phyloP scores from a whole-genome alignment of 2,329 filamentous ascomycete species.

The Xylariaceae sp. region DNA sequence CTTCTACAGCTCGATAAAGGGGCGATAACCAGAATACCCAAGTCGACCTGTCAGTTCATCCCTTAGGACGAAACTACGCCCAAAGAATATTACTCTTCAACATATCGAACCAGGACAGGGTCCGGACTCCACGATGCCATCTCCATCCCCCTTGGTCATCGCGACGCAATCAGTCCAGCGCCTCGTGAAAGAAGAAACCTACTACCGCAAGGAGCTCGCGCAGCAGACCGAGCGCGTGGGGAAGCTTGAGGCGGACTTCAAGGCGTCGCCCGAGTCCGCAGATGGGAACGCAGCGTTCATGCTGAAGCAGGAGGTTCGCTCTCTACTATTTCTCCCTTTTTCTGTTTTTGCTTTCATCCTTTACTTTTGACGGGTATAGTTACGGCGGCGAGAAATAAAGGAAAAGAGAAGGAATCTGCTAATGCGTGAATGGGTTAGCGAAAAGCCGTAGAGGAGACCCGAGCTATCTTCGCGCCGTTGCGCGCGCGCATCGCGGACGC shows the following conservation, averaged over 20 bases:
- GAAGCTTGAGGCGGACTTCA: slow-evolving; percentile 60
- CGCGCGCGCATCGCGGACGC: slow-evolving; percentile 67
- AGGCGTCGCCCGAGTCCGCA: slow-evolving; percentile 27
- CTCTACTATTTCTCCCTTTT: background rate
- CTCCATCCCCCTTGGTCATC: slow-evolving; percentile 72
- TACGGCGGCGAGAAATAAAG: background rate
- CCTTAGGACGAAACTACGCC: background rate
- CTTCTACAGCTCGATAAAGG: too few relatives aligned
- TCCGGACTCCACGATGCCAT: slow-evolving; percentile 56
- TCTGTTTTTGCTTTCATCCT: background rate
- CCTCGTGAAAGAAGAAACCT: slow-evolving; percentile 85
- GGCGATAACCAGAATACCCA: too few relatives aligned
- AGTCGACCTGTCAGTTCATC: background rate
- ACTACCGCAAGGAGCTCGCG: slow-evolving; percentile 81
- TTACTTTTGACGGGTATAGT: background rate
- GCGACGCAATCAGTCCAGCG: slow-evolving; percentile 75
- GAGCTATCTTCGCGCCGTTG: slow-evolving; percentile 72
- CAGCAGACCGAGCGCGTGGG: slow-evolving; percentile 69
- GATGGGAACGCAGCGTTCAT: slow-evolving; percentile 74
- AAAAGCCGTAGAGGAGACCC: slow-evolving; percentile 81
- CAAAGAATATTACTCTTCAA: background rate
- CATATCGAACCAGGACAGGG: background rate
- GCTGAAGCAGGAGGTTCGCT: slow-evolving; percentile 78
- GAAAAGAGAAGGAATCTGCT: background rate
- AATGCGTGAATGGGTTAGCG: slow-evolving; percentile 46